Base-by-base conservation (phyloP, 352 stramenopile genomes). In the Globisporangium yorkense region DNA sequence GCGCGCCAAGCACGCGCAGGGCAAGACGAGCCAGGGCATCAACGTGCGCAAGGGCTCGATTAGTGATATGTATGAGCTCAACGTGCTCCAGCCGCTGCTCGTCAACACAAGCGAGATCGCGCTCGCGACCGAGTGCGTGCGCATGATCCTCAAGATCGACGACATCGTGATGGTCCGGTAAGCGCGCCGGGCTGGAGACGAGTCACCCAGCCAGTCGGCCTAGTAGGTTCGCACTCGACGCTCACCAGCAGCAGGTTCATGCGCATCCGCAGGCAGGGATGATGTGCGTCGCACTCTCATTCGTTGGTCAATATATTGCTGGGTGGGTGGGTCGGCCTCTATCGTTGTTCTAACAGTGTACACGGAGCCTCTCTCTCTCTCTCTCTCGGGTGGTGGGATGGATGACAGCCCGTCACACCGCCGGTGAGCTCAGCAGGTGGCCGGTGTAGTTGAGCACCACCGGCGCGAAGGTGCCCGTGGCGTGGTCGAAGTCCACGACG, bases 101-200 rank as follows among this genome's bases (percentile, higher is more conserved):
- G 97, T 99, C 39, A 98, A 91, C 68, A 97, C 91, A 52, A 98
- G 90, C 72, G 96, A 98, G 58, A 97, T 99, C 67, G 76, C 92
- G 59, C 85, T 99, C 54, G 97, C 97, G 13, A 98, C 97, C 43
- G 97, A 99, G 77, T 99, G 96, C 67, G 96, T 99, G 52, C 89
- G 91, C 69, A 99, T 99, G 97, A 99, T 99, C 71, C 92, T 99
- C 79, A 99, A 99, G 94, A 98, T 99, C 72, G 97, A 99, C 70
- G 97, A 99, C 86, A 96, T 99, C 56, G 96, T 99, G 55, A 97
- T 98, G 71, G 95, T 98, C 52, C 73, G 85, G 75, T 95, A 95
- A 91, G 74, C 63, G 27, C 16, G 21, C n/a, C 2, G 33, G 6
- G 33, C 33, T 27, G 24, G 24, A 27, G 24, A 27, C 24, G 24